Evolutionary conservation across 2,329 filamentous ascomycete species (phyloP).

Genomic region (Venturia aucupariae): DNA sequence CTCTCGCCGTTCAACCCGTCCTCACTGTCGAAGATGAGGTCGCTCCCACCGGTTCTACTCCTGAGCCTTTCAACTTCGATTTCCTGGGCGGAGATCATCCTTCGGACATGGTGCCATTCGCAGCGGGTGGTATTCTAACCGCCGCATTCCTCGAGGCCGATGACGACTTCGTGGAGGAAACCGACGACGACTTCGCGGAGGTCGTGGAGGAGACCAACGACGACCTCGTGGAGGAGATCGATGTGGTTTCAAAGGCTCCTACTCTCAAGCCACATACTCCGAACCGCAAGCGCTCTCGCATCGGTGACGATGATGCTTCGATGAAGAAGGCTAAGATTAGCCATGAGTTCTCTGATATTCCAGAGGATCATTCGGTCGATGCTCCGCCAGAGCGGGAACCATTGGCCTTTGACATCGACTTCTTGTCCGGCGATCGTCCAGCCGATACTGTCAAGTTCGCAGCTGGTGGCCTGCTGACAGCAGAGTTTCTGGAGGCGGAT

Average conservation of each 20-base stretch:
- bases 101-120: too few relatives aligned
- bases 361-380: not conserved
- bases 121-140: too few relatives aligned
- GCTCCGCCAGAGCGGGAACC: not conserved
- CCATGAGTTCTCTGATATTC: not conserved
- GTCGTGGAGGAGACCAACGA: not conserved
- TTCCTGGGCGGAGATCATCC: too few relatives aligned
- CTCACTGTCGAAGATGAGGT: not conserved
- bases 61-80: not conserved
- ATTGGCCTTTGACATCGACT: not conserved
- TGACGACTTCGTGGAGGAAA: not conserved
- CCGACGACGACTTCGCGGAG: not conserved
- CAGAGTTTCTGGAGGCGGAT: not conserved
- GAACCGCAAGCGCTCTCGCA: not conserved
- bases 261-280: not conserved
- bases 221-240: too few relatives aligned
- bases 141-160: not conserved
- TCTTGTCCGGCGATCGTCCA: not conserved
- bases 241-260: not conserved
- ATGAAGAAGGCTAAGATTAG: not conserved
- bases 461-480: not conserved
- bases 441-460: not conserved
- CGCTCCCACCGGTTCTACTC: not conserved
- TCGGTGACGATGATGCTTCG: not conserved
- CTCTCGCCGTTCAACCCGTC: not conserved